Evolutionary conservation across 1,284 basidiomycete species (phyloP), one percentile per base, ranked within the genome.

Genomic region (Blastosporella zonata): DNA sequence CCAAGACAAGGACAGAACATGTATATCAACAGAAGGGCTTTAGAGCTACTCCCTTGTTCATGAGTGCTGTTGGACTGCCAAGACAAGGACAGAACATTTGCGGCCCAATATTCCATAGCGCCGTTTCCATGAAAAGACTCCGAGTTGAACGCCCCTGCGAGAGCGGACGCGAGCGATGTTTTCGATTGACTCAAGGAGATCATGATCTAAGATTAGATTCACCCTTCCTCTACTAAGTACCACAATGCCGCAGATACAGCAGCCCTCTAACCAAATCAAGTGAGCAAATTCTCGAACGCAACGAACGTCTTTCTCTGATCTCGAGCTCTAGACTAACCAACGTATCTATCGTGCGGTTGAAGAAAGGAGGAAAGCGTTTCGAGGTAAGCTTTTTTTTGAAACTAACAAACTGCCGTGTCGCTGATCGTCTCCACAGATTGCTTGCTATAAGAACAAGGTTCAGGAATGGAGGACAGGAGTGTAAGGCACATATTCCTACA

Each of bases 401-500:
- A 4, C 18, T 20, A 39, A 51, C 6, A 18, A 17, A 10, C 10
- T 2, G 6, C 3, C 29, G 21, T 23, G 6, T 40, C 9, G 8
- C 8, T 44, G 6, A 35, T 38, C 21, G 6, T 43, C 1, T 20
- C n/a, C n/a, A 15, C 47, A 94, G 91, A 90, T 99, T 59, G 96
- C 96, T 40, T 98, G 95, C 69, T 98, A 98, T 75, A 97, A 98
- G 77, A 99, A 99, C 73, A 98, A 98, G 72, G 96, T 98, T 17
- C 90, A 94, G 58, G 95, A 97, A 69, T 99, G 90, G 84, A 75
- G 96, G 49, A 92, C 82, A 46, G 93, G 93, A 53, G 89, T 96
- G 87, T 90, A 66, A 64, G 84, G 74, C 33, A 31, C 43, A 18
- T 42, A 34, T 27, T 36, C 25, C 17, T n/a, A 28, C 41, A 27